A percentile compares a stretch with the other conserved stretches of the same genome.
Evolutionary conservation across 176 grass and related monocot genomes (phyloP).

Genomic region (Hyparrhenia diplandra): DNA sequence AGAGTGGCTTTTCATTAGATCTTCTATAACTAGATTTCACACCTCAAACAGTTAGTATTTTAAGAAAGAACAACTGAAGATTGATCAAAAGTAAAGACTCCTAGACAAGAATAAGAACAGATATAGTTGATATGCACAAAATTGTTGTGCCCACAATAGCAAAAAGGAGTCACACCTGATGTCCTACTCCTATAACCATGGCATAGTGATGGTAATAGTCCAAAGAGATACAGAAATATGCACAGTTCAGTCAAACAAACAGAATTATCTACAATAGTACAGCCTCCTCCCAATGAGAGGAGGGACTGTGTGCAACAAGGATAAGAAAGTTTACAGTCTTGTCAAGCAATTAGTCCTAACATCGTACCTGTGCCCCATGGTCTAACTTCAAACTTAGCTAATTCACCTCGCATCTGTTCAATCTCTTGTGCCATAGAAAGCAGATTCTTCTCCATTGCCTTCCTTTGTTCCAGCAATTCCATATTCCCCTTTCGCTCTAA

Average conservation of each 20-base stretch:
- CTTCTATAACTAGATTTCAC: neutral
- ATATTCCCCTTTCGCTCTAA: constrained; percentile 60
- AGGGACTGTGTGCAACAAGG: neutral
- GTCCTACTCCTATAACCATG: neutral
- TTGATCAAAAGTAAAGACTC: neutral
- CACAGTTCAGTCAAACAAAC: neutral
- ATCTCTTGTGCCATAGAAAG: constrained; percentile 63
- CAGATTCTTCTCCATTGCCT: constrained; percentile 77
- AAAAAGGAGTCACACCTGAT: neutral
- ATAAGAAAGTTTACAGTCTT: neutral
- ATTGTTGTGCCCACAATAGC: neutral
- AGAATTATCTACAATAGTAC: neutral
- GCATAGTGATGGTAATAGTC: neutral
- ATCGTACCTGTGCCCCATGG: constrained; percentile 42
- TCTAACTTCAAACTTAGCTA: constrained; percentile 46
- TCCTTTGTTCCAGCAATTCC: constrained; percentile 73
- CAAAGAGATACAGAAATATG: neutral
- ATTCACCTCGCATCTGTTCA: constrained; percentile 58
- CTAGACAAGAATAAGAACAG: neutral
- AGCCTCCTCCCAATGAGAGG: neutral
- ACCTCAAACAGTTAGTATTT: neutral
- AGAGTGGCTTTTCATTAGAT: neutral
- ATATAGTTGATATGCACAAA: neutral
- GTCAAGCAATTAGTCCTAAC: neutral
- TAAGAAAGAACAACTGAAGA: neutral